Evolutionary conservation across 2,329 filamentous ascomycete genomes (phyloP), one percentile per base, ranked within the genome.

Genomic region (Curvularia sp.): DNA sequence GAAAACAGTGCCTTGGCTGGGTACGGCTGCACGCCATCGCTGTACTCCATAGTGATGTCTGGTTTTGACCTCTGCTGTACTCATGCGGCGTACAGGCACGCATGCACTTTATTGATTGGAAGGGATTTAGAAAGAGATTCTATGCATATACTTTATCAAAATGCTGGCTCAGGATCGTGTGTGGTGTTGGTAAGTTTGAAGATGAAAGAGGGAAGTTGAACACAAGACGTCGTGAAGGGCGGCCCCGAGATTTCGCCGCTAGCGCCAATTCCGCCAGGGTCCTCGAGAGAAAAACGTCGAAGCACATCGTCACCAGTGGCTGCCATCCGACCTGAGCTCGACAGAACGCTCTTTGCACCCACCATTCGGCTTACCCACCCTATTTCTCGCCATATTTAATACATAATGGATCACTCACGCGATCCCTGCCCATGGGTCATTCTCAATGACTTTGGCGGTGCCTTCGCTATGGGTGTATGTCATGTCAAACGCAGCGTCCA

Each of bases 341-440:
- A 52, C 53, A 57, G 53, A 56, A 68, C 65, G 51, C 62, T 63
- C 46, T 62, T 68, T 41, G 34, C 47, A n/a, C 19, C 47, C 25
- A 19, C 53, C 10, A 38, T 41, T 23, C 28, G 36, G 48, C 30
- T 39, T 45, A 45, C 30, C 27, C 30, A 10, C 54, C 32, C 9
- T 42, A 28, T 15, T 23, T 19, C 46, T 30, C 15, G 34, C 43
- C 38, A 19, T 19, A 12, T 18, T 18, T 57, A 55, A 51, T 59
- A 47, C 60, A 74, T 41, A 54, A 95, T 97, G 90, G 94, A 99
- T 87, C 95, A 98, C 84, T 90, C 91, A 65, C 87, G 95, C 82
- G 95, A 98, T 80, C 95, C 95, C 63, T 98, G 95, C 81, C 95
- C 95, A 55, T 98, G 90, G 89, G 93, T 98, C 74, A 91, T 95